Evolutionary conservation across 768 basidiomycete species (phyloP), one percentile per base, ranked within the genome.

Genomic region (Hericium alpestre): DNA sequence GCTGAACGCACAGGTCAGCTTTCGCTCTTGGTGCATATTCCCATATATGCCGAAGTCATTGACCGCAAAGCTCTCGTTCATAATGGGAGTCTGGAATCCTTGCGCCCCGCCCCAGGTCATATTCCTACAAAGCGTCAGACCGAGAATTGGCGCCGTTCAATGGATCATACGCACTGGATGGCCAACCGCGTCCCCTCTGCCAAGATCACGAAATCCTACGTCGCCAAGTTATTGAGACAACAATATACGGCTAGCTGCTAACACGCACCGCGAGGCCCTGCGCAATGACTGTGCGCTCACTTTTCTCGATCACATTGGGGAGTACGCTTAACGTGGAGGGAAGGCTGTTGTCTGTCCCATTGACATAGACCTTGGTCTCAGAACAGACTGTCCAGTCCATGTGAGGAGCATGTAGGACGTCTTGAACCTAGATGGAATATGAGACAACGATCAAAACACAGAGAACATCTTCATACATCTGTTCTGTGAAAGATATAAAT

Each of bases 241-340:
- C 15, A 46, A 46, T 15, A 18, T 25, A n/a, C 3, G 4, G 52
- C 6, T 7, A 18, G n/a, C 41, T 15, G 25, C 10, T 25, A 6
- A 53, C 0, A 55, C 68, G 10, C 47, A 68, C 69, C 46, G 68
- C 67, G 11, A 70, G 61, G 15, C 71, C 71, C 51, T 72, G 71
- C 38, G 67, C 62, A 48, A 72, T 67, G 13, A 69, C 69, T 11
- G 64, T 66, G 9, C 71, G 65, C 37, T 65, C 63, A 56, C 67
- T 70, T 63, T 71, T 72, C 59, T 72, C 70, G 52, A 72, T 71
- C 11, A 72, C 71, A 53, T 69, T 71, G 6, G 70, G 70, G 9
- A 72, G 61, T 1, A 71, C 69, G 58, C 69, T 71, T 4, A 71
- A 56, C 20, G 66, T 65, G 3, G 69, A 67, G 1, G 71, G 65